Conservation (phyloP, 1,284 basidiomycete species). For the Sanguinoderma infundibulare region DNA sequence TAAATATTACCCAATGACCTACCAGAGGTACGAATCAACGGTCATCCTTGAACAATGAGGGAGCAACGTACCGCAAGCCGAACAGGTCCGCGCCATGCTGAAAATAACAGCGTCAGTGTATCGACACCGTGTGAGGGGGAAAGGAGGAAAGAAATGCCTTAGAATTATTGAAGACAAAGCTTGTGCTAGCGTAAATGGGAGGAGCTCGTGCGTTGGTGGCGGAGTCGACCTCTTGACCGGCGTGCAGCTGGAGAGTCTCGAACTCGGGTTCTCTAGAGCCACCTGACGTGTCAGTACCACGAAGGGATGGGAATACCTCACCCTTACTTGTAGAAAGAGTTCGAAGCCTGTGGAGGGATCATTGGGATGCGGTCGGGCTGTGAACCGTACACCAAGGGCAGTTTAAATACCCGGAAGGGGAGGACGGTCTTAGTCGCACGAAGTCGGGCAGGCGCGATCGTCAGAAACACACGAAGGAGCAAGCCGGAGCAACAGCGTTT, state of each 20-base stretch:
- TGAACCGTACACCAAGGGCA: too few relatives aligned
- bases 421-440: too few relatives aligned
- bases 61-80: conserved; percentile 56
- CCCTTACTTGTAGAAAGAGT: conserved; percentile 9
- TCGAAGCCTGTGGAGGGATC: conserved; percentile 4
- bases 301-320: background rate
- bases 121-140: too few relatives aligned
- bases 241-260: conserved; percentile 85
- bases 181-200: conserved; percentile 82
- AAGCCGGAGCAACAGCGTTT: background rate
- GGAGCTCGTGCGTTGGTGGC: conserved; percentile 81
- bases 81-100: conserved; percentile 88
- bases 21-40: background rate
- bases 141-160: conserved; percentile 43
- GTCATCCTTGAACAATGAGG: too few relatives aligned
- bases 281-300: background rate
- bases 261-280: conserved; percentile 65
- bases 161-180: conserved; percentile 84
- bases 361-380: background rate
- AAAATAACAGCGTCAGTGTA: background rate
- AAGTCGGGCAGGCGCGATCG: too few relatives aligned
- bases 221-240: conserved; percentile 75
- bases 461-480: conserved; percentile 5
- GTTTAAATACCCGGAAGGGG: too few relatives aligned
- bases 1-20: conserved; percentile 79